A percentile compares a stretch with the other conserved stretches of the same genome.
Evolutionary conservation across 106 monocot genomes (phyloP).

Genomic region (Dioscorea alata): DNA sequence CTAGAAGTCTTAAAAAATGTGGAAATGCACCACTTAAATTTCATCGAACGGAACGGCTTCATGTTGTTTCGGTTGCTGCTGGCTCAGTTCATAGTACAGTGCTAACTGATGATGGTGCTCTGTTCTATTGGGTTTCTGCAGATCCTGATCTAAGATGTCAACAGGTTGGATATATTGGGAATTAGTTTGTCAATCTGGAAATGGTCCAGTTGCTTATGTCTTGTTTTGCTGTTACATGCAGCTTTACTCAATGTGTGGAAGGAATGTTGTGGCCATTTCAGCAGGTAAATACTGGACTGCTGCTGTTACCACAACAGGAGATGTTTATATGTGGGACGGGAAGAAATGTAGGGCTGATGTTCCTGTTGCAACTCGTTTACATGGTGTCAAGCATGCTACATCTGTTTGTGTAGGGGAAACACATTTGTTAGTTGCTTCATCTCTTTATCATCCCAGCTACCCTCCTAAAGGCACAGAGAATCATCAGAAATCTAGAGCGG

Average conservation of each 20-base stretch:
- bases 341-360: slow-evolving; percentile 57
- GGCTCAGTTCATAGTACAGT: slow-evolving; percentile 77
- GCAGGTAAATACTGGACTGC: slow-evolving; percentile 95
- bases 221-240: slow-evolving; percentile 11
- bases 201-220: background rate
- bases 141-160: slow-evolving; percentile 90
- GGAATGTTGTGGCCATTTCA: slow-evolving; percentile 74
- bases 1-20: slow-evolving; percentile 70
- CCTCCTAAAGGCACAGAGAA: slow-evolving; percentile 11
- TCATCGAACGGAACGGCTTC: slow-evolving; percentile 75
- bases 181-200: background rate
- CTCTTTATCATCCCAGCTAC: slow-evolving; percentile 72
- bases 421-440: slow-evolving; percentile 71
- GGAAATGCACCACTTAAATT: slow-evolving; percentile 68
- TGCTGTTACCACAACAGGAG: slow-evolving; percentile 70
- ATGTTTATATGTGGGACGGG: slow-evolving; percentile 93
- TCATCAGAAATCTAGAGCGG: slow-evolving; percentile 14
- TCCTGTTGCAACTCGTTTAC: slow-evolving; percentile 61
- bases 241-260: slow-evolving; percentile 66
- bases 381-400: slow-evolving; percentile 75
- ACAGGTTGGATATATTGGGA: slow-evolving; percentile 47
- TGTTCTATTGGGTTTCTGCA: slow-evolving; percentile 92
- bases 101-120: slow-evolving; percentile 79
- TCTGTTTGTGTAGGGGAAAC: slow-evolving; percentile 98
- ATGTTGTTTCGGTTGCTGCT: slow-evolving; percentile 71